Conservation (phyloP, 495 filamentous ascomycete genomes). For the Penicillium alfredii region DNA sequence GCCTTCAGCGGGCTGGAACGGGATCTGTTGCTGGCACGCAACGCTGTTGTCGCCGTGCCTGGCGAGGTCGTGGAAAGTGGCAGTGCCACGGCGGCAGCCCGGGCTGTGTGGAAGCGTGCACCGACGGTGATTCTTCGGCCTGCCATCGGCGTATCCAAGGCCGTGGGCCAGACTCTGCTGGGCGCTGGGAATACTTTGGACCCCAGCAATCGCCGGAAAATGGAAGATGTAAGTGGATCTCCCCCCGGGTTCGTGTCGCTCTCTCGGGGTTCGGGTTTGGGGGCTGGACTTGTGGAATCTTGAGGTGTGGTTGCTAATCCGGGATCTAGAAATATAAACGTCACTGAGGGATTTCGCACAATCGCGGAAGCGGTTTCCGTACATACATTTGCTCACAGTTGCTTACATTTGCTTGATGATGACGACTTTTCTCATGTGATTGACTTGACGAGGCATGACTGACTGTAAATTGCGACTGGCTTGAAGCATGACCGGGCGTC, state of each 20-base stretch:
- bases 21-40: constrained; percentile 74
- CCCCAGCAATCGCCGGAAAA: constrained; percentile 68
- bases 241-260: not conserved
- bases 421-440: too few species aligned
- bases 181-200: constrained; percentile 94
- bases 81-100: constrained; percentile 74
- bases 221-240: constrained; percentile 72
- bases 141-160: constrained; percentile 83
- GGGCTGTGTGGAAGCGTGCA: constrained; percentile 71
- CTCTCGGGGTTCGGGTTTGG: too few species aligned
- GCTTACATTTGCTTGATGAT: too few species aligned
- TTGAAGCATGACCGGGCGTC: too few species aligned
- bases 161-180: constrained; percentile 80
- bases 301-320: constrained; percentile 4
- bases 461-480: too few species aligned
- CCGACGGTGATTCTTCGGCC: constrained; percentile 89
- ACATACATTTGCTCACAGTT: too few species aligned
- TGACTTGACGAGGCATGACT: too few species aligned
- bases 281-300: too few species aligned
- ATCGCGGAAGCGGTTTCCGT: too few species aligned
- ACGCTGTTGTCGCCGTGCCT: constrained; percentile 93
- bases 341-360: constrained; percentile 16
- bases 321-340: constrained; percentile 39
- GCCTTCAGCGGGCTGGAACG: constrained; percentile 77
- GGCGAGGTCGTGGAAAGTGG: constrained; percentile 83